phyloP scores from a whole-genome alignment of 2,329 filamentous ascomycete species.

The Immersiporthe knoxdaviesiana region DNA sequence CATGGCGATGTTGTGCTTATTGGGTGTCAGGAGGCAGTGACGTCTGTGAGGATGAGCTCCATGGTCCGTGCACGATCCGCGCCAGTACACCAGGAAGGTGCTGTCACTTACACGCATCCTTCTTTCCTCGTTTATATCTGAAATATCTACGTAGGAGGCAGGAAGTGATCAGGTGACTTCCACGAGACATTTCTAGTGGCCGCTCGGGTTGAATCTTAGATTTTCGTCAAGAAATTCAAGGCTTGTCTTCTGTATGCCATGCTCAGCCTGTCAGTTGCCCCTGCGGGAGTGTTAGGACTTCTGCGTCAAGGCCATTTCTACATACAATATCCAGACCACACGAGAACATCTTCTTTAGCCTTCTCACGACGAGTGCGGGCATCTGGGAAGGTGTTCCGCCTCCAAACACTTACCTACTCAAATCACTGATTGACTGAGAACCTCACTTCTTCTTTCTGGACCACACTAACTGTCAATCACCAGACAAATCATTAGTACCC shows the following conservation, averaged over 20 bases:
- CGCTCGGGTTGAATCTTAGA: too few species aligned
- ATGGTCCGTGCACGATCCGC: constrained; percentile 5
- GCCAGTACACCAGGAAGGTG: background rate
- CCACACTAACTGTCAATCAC: background rate
- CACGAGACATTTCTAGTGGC: background rate
- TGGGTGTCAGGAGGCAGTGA: background rate
- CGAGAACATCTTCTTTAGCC: too few species aligned
- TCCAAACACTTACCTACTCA: too few species aligned
- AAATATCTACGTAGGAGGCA: background rate
- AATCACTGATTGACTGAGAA: too few species aligned
- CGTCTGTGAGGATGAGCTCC: constrained; percentile 4
- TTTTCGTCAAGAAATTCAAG: background rate
- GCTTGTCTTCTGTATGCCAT: background rate
- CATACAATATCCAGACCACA: too few species aligned
- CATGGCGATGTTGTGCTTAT: background rate
- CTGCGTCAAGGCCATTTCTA: too few species aligned
- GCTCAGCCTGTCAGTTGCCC: background rate
- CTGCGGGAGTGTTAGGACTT: background rate
- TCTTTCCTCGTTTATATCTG: background rate
- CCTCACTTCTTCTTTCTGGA: background rate
- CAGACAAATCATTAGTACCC: background rate
- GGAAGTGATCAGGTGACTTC: background rate
- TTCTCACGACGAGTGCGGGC: too few species aligned
- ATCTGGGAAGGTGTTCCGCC: too few species aligned
- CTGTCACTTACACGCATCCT: constrained; percentile 11